A percentile compares a stretch with the other conserved stretches of the same genome.
phyloP scores from a whole-genome alignment of 2,329 filamentous ascomycete species.

The Diplocarpon mali region DNA sequence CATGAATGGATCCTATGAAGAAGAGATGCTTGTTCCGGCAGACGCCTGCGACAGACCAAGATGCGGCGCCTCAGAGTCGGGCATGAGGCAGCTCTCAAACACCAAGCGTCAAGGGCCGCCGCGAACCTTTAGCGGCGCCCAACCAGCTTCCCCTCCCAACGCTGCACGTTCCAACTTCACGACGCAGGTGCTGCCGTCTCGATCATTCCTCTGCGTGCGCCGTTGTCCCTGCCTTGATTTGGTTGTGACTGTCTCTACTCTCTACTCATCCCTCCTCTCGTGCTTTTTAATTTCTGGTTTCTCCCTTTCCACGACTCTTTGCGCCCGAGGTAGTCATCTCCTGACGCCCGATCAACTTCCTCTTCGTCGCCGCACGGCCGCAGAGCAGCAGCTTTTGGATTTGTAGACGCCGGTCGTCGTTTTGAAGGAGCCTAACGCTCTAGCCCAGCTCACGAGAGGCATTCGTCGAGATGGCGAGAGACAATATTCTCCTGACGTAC shows the following conservation, averaged over 20 bases:
- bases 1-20: no score
- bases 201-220: conserved; percentile 2
- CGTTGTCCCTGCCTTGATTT: conserved; percentile 4
- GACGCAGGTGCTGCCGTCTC: conserved; percentile 19
- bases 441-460: neutral
- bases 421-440: conserved; percentile 1
- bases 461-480: conserved; percentile 30
- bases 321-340: neutral
- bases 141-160: conserved; percentile 5
- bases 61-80: conserved; percentile 12
- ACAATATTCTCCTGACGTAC: conserved; percentile 42
- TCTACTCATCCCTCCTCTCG: conserved; percentile 7
- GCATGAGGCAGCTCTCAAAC: conserved; percentile 20
- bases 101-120: conserved; percentile 15
- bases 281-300: conserved; percentile 5
- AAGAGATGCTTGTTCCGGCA: no score
- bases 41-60: neutral
- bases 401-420: conserved; percentile 26
- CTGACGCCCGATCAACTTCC: neutral
- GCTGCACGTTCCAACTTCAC: conserved; percentile 7
- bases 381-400: conserved; percentile 1
- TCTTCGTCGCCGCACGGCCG: conserved; percentile 8
- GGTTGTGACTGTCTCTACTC: conserved; percentile 9
- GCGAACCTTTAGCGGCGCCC: conserved; percentile 6
- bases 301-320: conserved; percentile 8